Base-by-base conservation (phyloP, 331 rosid genomes). In the Malus hybrid region DNA sequence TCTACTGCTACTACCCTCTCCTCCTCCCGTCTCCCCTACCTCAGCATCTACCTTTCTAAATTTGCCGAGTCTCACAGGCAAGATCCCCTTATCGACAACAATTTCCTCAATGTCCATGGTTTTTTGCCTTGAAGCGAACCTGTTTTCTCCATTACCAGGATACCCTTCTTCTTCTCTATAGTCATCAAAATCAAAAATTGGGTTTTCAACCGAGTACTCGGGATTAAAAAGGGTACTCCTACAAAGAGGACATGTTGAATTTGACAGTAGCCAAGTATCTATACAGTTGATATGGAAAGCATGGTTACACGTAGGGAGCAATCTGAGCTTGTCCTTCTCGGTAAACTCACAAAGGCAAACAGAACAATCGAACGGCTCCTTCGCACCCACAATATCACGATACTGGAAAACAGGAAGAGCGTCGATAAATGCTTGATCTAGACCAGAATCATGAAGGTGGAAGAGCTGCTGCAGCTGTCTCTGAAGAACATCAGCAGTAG, bases 331-430 rank as follows among this genome's bases (percentile, higher is more conserved):
- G 80, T 95, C 99, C 70, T 90, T 89, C 31, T 88, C 92, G 33
- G 96, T 78, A 70, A 92, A 95, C 76, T 95, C 97, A 83, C 91
- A 95, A 7, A 95, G 70, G 76, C 99, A 95, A 84, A 95, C 99
- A 46, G 99, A 93, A 80, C 99, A 95, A 70, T 95, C 99, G 82
- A 90, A 90, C 31, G 93, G 97, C 78, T 95, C 97, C 52, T 92
- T 95, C 65, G 82, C 81, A 16, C 99, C 99, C 80, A 92, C 96
- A 10, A 95, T 90, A 79, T 95, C 99, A 59, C 82, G 88, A 78
- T 90, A 95, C 74, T 87, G 97, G 73, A 95, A 94, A 79, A 95
- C 99, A 78, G 99, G 99, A 68, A 95, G 96, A 7, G 99, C 99
- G 62, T 95, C 99, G 62, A 95, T 95, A 77, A 90, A 95, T 71